phyloP scores from a whole-genome alignment of 108 stramenopile genomes.

The Ochromonas danica region DNA sequence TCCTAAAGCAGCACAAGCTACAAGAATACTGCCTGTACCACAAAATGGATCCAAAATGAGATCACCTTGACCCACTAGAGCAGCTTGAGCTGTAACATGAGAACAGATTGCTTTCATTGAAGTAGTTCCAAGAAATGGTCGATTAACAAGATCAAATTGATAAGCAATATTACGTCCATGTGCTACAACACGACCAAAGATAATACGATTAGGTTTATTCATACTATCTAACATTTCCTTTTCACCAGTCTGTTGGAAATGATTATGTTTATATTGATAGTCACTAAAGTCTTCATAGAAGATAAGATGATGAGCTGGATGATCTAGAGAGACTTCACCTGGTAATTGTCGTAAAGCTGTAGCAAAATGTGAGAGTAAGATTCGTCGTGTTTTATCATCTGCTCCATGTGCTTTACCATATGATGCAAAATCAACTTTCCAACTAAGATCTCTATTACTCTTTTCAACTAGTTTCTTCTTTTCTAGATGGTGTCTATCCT shows the following conservation, averaged over 20 bases:
- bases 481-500: too few relatives aligned
- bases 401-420: background rate
- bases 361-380: background rate
- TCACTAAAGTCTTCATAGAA: background rate
- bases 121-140: conserved; percentile 89
- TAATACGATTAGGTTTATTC: background rate
- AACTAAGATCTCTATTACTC: too few relatives aligned
- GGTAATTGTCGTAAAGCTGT: background rate
- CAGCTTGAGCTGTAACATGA: conserved; percentile 87
- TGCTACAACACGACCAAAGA: conserved; percentile 12
- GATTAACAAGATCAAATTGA: conserved; percentile 67
- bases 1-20: conserved; percentile 79
- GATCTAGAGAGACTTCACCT: background rate
- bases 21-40: conserved; percentile 90
- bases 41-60: conserved; percentile 92
- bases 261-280: background rate
- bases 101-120: conserved; percentile 89
- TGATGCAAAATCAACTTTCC: background rate
- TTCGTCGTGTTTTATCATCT: background rate
- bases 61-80: conserved; percentile 41
- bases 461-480: background rate
- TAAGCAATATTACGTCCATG: background rate
- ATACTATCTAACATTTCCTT: background rate
- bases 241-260: background rate
- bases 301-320: background rate